Conservation (phyloP, 2,329 filamentous ascomycete species). For the Diaporthe vexans region DNA sequence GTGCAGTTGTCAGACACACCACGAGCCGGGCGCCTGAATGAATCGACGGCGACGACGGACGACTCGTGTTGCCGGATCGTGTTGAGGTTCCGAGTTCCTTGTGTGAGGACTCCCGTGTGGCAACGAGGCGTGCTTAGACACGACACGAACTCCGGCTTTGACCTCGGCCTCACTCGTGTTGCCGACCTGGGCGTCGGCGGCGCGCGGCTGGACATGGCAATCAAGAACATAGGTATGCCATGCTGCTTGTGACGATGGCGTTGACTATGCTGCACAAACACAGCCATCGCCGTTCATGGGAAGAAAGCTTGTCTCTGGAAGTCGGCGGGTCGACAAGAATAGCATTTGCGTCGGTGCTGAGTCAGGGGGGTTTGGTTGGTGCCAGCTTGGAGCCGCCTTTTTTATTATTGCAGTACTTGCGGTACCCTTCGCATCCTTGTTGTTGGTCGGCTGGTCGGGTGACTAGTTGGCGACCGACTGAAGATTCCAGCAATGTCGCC, state of each 20-base stretch:
- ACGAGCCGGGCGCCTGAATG: background rate
- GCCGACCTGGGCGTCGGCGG: constrained; percentile 10
- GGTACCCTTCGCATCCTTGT: background rate
- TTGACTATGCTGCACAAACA: constrained; percentile 11
- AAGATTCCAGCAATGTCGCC: background rate
- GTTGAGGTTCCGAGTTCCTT: background rate
- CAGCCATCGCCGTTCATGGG: constrained; percentile 15
- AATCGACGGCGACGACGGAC: background rate
- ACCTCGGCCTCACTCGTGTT: constrained; percentile 19
- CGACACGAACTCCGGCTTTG: background rate
- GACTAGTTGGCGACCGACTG: background rate
- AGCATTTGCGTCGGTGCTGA: constrained; percentile 22
- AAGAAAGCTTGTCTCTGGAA: constrained; percentile 17
- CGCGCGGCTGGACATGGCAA: constrained; percentile 27
- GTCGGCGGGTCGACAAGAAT: constrained; percentile 11
- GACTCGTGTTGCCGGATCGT: constrained; percentile 20
- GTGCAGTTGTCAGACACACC: background rate
- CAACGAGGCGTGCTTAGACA: constrained; percentile 20
- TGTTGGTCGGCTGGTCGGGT: background rate
- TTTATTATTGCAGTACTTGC: constrained; percentile 18
- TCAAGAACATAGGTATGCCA: background rate
- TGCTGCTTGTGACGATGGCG: background rate
- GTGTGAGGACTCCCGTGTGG: constrained; percentile 25
- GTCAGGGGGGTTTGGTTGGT: background rate
- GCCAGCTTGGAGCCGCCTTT: constrained; percentile 9